These are phyloP conservation scores for Pythium scleroteichum DNA, from an alignment of 352 stramenopile species.

Conservation along the genomic window DNA sequence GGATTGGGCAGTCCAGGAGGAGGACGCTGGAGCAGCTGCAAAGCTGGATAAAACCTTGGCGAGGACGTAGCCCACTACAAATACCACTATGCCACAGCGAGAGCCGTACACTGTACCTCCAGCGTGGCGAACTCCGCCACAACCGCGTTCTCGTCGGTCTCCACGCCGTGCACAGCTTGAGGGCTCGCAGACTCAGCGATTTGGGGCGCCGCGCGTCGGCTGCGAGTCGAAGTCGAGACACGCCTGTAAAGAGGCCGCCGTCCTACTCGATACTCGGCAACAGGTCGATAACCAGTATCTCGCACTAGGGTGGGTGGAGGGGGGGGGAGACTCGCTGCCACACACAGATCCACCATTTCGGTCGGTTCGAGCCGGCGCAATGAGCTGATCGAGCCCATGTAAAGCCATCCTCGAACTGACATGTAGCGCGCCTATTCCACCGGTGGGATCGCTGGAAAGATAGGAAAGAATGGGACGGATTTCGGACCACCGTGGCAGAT, in stretches of 20 bases:
- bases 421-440: too few relatives aligned
- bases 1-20: too few relatives aligned
- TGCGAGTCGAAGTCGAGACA: slow-evolving; percentile 66
- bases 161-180: slow-evolving; percentile 16
- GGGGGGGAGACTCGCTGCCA: slow-evolving; percentile 53
- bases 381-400: slow-evolving; percentile 59
- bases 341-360: slow-evolving; percentile 75
- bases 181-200: slow-evolving; percentile 39
- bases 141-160: too few relatives aligned
- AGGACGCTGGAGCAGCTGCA: too few relatives aligned
- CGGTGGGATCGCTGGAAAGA: too few relatives aligned
- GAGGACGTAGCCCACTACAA: too few relatives aligned
- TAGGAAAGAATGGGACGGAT: too few relatives aligned
- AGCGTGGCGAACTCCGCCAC: background rate
- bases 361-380: slow-evolving; percentile 47
- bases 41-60: too few relatives aligned
- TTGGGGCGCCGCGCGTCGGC: slow-evolving; percentile 51
- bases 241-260: slow-evolving; percentile 43
- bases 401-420: too few relatives aligned
- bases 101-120: background rate
- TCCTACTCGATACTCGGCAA: slow-evolving; percentile 50
- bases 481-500: too few relatives aligned
- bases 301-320: slow-evolving; percentile 56
- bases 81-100: background rate
- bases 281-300: slow-evolving; percentile 56